phyloP scores from a whole-genome alignment of 208 protist species.

The Crithidia sp. region DNA sequence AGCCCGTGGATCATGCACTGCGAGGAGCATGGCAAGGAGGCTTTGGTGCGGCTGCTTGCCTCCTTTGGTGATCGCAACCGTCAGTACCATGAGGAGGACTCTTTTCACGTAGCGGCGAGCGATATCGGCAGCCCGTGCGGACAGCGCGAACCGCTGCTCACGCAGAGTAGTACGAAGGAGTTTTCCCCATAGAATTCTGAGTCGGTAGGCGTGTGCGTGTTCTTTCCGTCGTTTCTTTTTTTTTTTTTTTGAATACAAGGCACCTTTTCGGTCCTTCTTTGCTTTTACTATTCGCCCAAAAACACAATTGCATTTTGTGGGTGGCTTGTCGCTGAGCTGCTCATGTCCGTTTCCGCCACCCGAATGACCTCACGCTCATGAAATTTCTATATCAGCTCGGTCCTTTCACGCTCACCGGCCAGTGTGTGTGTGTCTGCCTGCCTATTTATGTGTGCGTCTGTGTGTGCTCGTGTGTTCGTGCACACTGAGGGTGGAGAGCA shows the following conservation, averaged over 20 bases:
- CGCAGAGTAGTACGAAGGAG: conserved; percentile 1
- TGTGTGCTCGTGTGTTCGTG: too few species aligned
- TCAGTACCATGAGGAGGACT: conserved; percentile 40
- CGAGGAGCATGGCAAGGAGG: conserved; percentile 51
- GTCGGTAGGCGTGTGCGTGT: background rate
- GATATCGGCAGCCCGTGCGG: conserved; percentile 6
- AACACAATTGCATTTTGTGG: too few species aligned
- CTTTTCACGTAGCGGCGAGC: conserved; percentile 20
- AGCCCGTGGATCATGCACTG: conserved; percentile 81
- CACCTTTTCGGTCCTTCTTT: too few species aligned
- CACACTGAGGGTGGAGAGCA: too few species aligned
- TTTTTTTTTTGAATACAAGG: background rate
- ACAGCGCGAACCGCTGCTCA: background rate
- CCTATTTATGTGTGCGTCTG: too few species aligned
- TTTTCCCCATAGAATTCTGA: background rate
- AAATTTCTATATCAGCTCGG: too few species aligned
- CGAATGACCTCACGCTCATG: too few species aligned
- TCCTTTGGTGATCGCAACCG: conserved; percentile 51
- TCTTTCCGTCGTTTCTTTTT: background rate
- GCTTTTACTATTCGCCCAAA: too few species aligned
- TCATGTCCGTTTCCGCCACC: too few species aligned
- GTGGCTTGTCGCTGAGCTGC: too few species aligned
- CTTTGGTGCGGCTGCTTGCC: conserved; percentile 54
- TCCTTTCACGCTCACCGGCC: too few species aligned
- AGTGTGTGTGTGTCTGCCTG: too few species aligned